These are phyloP conservation scores for Exsudoporus frostii DNA, from an alignment of 768 basidiomycete genomes.

Conservation along the genomic window DNA sequence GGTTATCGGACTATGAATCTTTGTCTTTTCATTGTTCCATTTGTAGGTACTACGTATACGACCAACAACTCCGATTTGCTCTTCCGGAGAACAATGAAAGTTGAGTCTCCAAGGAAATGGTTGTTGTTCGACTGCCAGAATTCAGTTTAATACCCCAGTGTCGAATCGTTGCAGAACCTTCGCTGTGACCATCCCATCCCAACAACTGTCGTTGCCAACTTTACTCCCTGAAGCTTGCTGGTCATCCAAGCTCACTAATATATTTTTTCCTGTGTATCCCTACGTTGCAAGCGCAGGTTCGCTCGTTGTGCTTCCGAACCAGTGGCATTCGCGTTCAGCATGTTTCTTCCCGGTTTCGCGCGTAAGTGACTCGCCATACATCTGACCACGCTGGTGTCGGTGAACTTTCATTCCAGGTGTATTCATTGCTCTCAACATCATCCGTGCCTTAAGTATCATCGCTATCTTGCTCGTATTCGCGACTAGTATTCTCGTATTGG, in stretches of 20 bases:
- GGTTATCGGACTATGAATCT: conserved; percentile 6
- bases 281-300: conserved; percentile 20
- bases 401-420: conserved; percentile 32
- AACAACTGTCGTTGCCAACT: background rate
- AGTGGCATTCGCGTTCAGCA: conserved; percentile 8
- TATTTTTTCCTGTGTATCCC: conserved; percentile 1
- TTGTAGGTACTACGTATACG: conserved; percentile 10
- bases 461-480: conserved; percentile 78
- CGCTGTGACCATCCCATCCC: conserved; percentile 1
- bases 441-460: conserved; percentile 74
- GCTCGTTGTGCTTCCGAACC: conserved; percentile 5
- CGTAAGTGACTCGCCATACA: conserved; percentile 15
- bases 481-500: conserved; percentile 69
- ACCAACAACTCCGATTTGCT: conserved; percentile 3
- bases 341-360: conserved; percentile 28
- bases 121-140: background rate
- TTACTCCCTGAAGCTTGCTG: conserved; percentile 23
- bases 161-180: background rate
- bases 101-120: conserved; percentile 25
- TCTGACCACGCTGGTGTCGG: background rate
- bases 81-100: conserved; percentile 26
- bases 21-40: conserved; percentile 23
- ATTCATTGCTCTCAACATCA: conserved; percentile 75
- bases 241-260: conserved; percentile 18
- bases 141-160: background rate